Conservation (phyloP, 2,329 filamentous ascomycete species). For the Aspergillus brunneoviolaceus region DNA sequence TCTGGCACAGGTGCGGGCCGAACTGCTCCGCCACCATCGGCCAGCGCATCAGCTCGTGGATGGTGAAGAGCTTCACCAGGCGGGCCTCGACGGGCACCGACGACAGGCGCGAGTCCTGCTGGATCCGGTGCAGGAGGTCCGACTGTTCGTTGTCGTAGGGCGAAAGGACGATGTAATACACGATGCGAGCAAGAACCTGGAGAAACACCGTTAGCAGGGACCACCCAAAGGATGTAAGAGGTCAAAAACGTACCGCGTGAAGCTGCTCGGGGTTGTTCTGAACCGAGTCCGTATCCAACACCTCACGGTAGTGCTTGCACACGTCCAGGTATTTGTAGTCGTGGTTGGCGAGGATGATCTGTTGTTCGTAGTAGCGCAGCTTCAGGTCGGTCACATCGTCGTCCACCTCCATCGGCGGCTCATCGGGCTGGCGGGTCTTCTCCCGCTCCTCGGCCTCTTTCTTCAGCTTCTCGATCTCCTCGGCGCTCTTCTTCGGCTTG, state of each 20-base stretch:
- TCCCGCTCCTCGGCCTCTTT: conserved; percentile 77
- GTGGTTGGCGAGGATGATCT: conserved; percentile 92
- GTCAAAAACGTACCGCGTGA: conserved; percentile 67
- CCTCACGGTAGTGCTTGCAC: conserved; percentile 97
- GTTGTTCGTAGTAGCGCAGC: conserved; percentile 93
- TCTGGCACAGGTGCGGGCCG: conserved; percentile 80
- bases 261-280: conserved; percentile 86
- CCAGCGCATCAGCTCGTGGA: conserved; percentile 98
- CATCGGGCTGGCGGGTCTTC: conserved; percentile 74
- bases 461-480: conserved; percentile 86
- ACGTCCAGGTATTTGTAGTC: conserved; percentile 96
- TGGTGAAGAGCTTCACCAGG: conserved; percentile 89
- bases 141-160: conserved; percentile 99
- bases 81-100: conserved; percentile 77
- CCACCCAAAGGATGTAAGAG: neutral
- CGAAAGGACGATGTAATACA: conserved; percentile 95
- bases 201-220: conserved; percentile 10
- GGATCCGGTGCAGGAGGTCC: conserved; percentile 90
- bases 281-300: conserved; percentile 92
- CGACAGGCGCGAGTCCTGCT: conserved; percentile 77
- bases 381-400: conserved; percentile 97
- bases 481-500: conserved; percentile 85
- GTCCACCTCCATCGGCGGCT: conserved; percentile 69
- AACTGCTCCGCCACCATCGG: conserved; percentile 87
- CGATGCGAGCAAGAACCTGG: conserved; percentile 88